Conservation (phyloP, 2,329 filamentous ascomycete species). For the Fusarium globosum region DNA sequence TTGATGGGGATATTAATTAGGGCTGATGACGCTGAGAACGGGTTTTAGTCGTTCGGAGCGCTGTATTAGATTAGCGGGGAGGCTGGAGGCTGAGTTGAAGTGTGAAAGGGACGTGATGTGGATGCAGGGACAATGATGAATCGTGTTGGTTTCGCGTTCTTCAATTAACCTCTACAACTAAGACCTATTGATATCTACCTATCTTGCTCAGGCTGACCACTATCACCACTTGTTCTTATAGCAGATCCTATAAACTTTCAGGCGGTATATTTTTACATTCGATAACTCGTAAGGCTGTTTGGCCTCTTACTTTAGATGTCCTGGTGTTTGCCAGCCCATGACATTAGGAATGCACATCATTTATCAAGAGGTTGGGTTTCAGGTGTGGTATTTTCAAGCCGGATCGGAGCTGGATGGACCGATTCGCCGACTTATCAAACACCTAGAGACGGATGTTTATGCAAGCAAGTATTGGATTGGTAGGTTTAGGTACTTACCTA, state of each 20-base stretch:
- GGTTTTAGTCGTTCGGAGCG: neutral
- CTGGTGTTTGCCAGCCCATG: neutral
- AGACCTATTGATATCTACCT: neutral
- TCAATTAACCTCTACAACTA: constrained; percentile 1
- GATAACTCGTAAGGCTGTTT: neutral
- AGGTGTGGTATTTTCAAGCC: constrained; percentile 24
- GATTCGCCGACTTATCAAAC: constrained; percentile 16
- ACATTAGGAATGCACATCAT: constrained; percentile 15
- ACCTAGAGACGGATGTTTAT: neutral
- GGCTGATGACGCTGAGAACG: constrained; percentile 20
- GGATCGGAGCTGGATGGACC: constrained; percentile 17
- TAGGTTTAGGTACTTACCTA: neutral
- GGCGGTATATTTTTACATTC: neutral
- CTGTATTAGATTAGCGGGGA: constrained; percentile 27
- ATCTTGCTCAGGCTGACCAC: neutral
- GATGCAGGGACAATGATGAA: constrained; percentile 23
- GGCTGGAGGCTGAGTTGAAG: constrained; percentile 30
- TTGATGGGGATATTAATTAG: constrained; percentile 4
- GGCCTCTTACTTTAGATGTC: neutral
- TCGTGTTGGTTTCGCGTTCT: constrained; percentile 44
- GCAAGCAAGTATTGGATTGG: neutral
- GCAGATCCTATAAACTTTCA: neutral
- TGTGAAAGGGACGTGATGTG: constrained; percentile 13
- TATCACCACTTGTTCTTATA: neutral
- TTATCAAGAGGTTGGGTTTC: constrained; percentile 24